Base-by-base conservation (phyloP, 305 asterid genomes). In the Plantago coronopus region DNA sequence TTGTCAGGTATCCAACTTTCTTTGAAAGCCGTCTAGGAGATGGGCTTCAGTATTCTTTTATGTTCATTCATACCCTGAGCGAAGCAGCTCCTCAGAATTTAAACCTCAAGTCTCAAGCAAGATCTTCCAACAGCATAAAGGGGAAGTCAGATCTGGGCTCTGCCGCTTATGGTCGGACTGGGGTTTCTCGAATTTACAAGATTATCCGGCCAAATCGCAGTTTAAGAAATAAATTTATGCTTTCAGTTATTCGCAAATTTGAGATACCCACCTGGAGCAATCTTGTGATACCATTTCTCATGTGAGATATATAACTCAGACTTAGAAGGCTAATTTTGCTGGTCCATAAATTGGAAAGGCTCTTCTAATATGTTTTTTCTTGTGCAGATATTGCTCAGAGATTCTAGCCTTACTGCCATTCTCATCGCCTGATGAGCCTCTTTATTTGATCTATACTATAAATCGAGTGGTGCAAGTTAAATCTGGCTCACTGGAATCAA, bases 11-110 rank as follows among this genome's bases (percentile, higher is more conserved):
- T 75, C 99, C 97, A 46, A 82, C 97, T 64, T 94, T 94, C 79
- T 87, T 91, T 48, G 97, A 94, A 74, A 94, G 95, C 72, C 99
- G 99, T 73, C 85, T 94, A 25, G 99, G 97, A 43, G 99, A 94
- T 79, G 99, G 99, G 55, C 95, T 94, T 71, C 97, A 88, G 69
- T 71, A 84, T 81, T 94, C 99, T 31, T 94, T 90, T 76, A 65
- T 73, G 61, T 94, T 94, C 83, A 87, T 87, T 68, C 97, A 74
- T 72, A 63, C 79, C 81, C 78, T 90, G 88, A 84, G 70, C 66
- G 84, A 75, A 67, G 78, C 51, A 48, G 65, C 79, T 65, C 44
- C 79, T 67, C 85, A 71, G 44, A 62, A 59, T 67, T 67, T 73
- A 56, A 72, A 71, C 74, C 69, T 56, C 29, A 81, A 85, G 70